Conservation (phyloP, 2,329 filamentous ascomycete species). For the Fonsecaea multimorphosa region DNA sequence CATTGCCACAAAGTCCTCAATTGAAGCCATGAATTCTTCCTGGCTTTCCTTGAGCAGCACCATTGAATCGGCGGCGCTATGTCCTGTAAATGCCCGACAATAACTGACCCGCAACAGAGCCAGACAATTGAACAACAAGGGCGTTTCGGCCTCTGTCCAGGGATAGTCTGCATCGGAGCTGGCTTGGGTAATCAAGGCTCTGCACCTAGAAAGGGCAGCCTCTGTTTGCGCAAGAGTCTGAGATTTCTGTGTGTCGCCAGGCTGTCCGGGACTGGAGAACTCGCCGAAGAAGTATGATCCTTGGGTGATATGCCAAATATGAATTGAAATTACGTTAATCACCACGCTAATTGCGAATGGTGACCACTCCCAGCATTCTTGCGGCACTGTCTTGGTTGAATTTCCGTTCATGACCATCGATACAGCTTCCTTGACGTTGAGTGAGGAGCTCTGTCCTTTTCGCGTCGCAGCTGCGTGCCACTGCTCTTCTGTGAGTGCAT, state of each 20-base stretch:
- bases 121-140: slow-evolving; percentile 46
- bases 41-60: slow-evolving; percentile 42
- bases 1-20: slow-evolving; percentile 39
- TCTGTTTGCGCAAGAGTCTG: slow-evolving; percentile 40
- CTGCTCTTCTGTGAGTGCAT: slow-evolving; percentile 40
- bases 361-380: slow-evolving; percentile 33
- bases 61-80: slow-evolving; percentile 42
- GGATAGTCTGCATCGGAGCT: slow-evolving; percentile 82
- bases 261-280: slow-evolving; percentile 35
- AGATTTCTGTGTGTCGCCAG: slow-evolving; percentile 35
- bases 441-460: slow-evolving; percentile 15
- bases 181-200: slow-evolving; percentile 62
- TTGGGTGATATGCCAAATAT: slow-evolving; percentile 46
- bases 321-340: slow-evolving; percentile 47
- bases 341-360: slow-evolving; percentile 44
- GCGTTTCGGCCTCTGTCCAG: slow-evolving; percentile 39
- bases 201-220: slow-evolving; percentile 42
- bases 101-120: slow-evolving; percentile 45
- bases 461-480: slow-evolving; percentile 38
- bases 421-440: slow-evolving; percentile 40
- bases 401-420: slow-evolving; percentile 41
- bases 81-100: slow-evolving; percentile 43
- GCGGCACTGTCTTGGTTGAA: slow-evolving; percentile 29
- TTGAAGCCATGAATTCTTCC: slow-evolving; percentile 39
- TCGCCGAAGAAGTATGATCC: slow-evolving; percentile 42